phyloP scores from a whole-genome alignment of 2,329 filamentous ascomycete genomes.

The Ascochyta viciae-villosae region DNA sequence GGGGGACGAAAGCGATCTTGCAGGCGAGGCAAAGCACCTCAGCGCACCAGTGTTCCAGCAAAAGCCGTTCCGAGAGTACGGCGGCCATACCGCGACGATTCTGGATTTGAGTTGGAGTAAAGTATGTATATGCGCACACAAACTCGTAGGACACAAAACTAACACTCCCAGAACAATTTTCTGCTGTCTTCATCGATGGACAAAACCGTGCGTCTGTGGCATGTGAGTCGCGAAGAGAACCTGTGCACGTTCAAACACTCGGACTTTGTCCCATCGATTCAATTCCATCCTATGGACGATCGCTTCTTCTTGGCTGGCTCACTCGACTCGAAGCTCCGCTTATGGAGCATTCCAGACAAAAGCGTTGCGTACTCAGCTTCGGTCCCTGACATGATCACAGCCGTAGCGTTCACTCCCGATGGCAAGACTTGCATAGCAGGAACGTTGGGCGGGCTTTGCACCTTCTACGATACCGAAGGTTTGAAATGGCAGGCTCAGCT shows the following conservation, averaged over 20 bases:
- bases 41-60: conserved; percentile 90
- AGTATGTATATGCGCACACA: conserved; percentile 43
- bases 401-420: conserved; percentile 91
- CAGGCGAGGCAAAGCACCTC: conserved; percentile 67
- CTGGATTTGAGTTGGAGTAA: conserved; percentile 98
- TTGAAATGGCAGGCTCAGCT: conserved; percentile 84
- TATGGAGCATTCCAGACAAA: conserved; percentile 98
- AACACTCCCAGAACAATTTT: conserved; percentile 76
- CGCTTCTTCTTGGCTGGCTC: conserved; percentile 96
- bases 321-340: conserved; percentile 81
- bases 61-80: conserved; percentile 79
- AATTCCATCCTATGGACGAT: conserved; percentile 93
- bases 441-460: conserved; percentile 81
- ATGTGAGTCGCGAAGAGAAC: conserved; percentile 83
- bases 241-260: conserved; percentile 93
- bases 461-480: conserved; percentile 92
- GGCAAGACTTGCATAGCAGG: conserved; percentile 90
- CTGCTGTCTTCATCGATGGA: conserved; percentile 96
- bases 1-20: conserved; percentile 67
- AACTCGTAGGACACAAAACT: not conserved
- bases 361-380: conserved; percentile 82
- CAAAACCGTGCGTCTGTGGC: conserved; percentile 94
- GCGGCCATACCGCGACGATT: conserved; percentile 83
- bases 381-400: conserved; percentile 87
- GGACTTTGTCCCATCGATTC: conserved; percentile 93